Base-by-base conservation (phyloP, 2,329 filamentous ascomycete species). In the Cadophora malorum region DNA sequence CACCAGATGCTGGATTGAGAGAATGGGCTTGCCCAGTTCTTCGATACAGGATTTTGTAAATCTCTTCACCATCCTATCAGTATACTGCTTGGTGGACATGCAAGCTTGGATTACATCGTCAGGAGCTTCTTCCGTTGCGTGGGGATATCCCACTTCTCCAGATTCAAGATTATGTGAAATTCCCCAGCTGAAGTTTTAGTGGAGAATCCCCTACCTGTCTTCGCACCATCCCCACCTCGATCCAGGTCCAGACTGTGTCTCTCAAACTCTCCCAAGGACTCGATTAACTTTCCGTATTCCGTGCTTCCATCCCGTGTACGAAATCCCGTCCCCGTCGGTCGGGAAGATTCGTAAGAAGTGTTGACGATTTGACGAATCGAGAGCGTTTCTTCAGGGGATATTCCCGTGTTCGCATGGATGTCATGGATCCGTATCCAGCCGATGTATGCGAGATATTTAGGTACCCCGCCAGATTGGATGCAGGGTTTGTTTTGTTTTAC, bases 71-170 rank as follows among this genome's bases (percentile, higher is more conserved):
- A 19, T 14, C 19, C n/a, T n/a, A n/a, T 49, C n/a, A 19, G 21
- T 21, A 1, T 49, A 5, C 28, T 28, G 5, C 28, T 28, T 3
- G 5, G 5, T 28, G 28, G 28, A 28, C 28, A 28, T 28, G 28
- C 28, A 5, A 28, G 28, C 28, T 28, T 28, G 28, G 28, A 28
- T 28, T 28, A 28, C 28, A 28, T 28, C 28, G 28, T 28, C 5
- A 28, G 28, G 28, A 28, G 28, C 28, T 28, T 28, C 28, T 28
- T 28, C 28, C 28, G 28, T 28, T 28, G 28, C 28, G 28, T 55
- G 66, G 66, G 21, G 63, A 50, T 14, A 67, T 47, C 66, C 66
- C 66, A 64, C 61, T 64, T 67, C 66, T 67, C 66, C 66, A 67
- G 66, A 67, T 35, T 52, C 47, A n/a, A 21, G 21, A 52, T 3